phyloP scores from a whole-genome alignment of 1,139 yeast genomes.

The Hemisphaericaspora xylofermentans region DNA sequence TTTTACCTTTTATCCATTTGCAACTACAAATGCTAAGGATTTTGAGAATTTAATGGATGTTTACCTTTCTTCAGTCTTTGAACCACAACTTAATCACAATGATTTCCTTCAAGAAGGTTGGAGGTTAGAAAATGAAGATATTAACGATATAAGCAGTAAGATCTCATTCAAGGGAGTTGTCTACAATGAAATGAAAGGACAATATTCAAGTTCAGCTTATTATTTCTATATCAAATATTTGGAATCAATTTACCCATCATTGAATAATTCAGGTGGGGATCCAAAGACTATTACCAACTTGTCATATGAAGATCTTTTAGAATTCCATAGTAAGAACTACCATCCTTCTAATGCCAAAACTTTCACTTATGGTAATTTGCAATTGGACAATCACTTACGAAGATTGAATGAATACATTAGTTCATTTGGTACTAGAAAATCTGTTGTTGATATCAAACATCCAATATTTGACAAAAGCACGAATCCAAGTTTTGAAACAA shows the following conservation, averaged over 20 bases:
- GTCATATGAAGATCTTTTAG: slow-evolving; percentile 68
- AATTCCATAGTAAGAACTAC: slow-evolving; percentile 71
- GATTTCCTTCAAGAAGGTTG: slow-evolving; percentile 98
- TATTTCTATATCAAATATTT: slow-evolving; percentile 82
- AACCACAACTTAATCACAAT: slow-evolving; percentile 72
- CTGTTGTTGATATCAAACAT: slow-evolving; percentile 23
- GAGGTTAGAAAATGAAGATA: slow-evolving; percentile 79
- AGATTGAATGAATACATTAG: slow-evolving; percentile 54
- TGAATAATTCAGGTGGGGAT: slow-evolving; percentile 94
- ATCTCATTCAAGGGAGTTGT: slow-evolving; percentile 91
- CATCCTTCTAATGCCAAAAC: slow-evolving; percentile 91
- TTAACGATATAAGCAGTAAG: slow-evolving; percentile 57
- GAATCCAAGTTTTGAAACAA: slow-evolving; percentile 22
- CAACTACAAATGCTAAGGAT: slow-evolving; percentile 85
- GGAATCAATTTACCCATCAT: slow-evolving; percentile 78
- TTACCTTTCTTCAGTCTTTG: slow-evolving; percentile 82
- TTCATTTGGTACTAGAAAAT: slow-evolving; percentile 51
- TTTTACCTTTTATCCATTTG: slow-evolving; percentile 92
- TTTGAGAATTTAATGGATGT: slow-evolving; percentile 83
- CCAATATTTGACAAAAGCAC: slow-evolving; percentile 24
- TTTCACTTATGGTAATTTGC: slow-evolving; percentile 82
- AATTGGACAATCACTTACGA: slow-evolving; percentile 59
- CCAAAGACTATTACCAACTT: slow-evolving; percentile 77
- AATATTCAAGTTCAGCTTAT: slow-evolving; percentile 85
- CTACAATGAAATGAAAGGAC: slow-evolving; percentile 98